Evolutionary conservation across 225 moss, liverwort and hornwort genomes (phyloP).

Genomic region (Ulota crispa): DNA sequence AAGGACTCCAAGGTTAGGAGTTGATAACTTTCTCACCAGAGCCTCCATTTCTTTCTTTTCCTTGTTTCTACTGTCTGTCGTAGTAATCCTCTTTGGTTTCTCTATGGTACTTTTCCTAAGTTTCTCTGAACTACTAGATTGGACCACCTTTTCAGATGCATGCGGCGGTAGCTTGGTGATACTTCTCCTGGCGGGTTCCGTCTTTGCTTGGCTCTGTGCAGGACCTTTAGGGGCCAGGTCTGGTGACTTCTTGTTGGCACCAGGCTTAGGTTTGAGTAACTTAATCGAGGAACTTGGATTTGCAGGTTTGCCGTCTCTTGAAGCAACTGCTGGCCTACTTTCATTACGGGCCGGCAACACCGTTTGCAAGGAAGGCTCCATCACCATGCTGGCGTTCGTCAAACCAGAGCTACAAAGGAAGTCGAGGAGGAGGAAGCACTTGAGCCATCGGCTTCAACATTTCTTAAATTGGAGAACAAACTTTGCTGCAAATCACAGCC

Average conservation of each 20-base stretch:
- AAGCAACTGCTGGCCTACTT: slow-evolving; percentile 28
- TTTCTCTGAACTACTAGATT: slow-evolving; percentile 37
- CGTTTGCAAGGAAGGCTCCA: slow-evolving; percentile 51
- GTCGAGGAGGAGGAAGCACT: slow-evolving; percentile 16
- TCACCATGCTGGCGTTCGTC: slow-evolving; percentile 53
- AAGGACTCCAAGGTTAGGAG: slow-evolving; percentile 38
- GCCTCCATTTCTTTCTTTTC: slow-evolving; percentile 65
- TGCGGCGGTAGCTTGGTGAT: slow-evolving; percentile 36
- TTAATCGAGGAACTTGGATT: slow-evolving; percentile 45
- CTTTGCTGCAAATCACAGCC: slow-evolving; percentile 24
- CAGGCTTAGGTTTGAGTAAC: slow-evolving; percentile 44
- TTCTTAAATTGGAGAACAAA: slow-evolving; percentile 1
- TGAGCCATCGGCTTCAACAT: slow-evolving; percentile 23
- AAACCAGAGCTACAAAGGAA: slow-evolving; percentile 17
- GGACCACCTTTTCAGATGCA: slow-evolving; percentile 38
- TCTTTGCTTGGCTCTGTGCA: slow-evolving; percentile 24
- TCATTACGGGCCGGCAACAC: slow-evolving; percentile 34
- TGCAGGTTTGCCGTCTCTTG: slow-evolving; percentile 29
- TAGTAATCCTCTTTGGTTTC: slow-evolving; percentile 24
- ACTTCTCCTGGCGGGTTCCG: slow-evolving; percentile 41
- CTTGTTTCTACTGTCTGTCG: slow-evolving; percentile 38
- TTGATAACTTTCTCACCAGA: slow-evolving; percentile 53
- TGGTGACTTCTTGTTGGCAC: slow-evolving; percentile 32
- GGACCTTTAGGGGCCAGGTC: slow-evolving; percentile 32
- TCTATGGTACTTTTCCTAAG: slow-evolving; percentile 41